Base-by-base conservation (phyloP, 2,329 filamentous ascomycete species). In the Calonectria honghensis region DNA sequence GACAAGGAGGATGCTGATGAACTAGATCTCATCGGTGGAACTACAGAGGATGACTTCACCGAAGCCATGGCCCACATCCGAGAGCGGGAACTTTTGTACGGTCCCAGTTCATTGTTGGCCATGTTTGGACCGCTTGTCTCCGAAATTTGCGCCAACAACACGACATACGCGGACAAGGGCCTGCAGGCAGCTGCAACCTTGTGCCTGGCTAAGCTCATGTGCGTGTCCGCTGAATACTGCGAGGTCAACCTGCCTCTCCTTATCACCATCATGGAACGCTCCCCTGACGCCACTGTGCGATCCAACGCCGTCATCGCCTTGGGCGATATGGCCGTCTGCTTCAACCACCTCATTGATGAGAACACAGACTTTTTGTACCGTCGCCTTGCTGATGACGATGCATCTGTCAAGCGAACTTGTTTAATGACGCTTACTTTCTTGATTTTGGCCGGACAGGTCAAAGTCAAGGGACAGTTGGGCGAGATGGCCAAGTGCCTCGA, bases 401-500 rank as follows among this genome's bases (percentile, higher is more conserved):
- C 92, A 29, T 96, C 94, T 3, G 97, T 99, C 75, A 99, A 98
- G 89, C 93, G 97, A 14, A 99, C 97, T 0, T 99, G 97, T 85
- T 90, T 99, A 29, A 99, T 98, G 97, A 99, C 97, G 1, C 87
- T 99, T 79, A 99, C 97, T 0, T 99, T 99, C 90, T 87, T 99
- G 72, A 99, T 99, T 80, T 87, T 99, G 57, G 97, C 97, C 0
- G 97, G 97, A 32, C 97, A 99, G 85, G 96, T 99, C 87, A 99
- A 99, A 89, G 97, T 99, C 85, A 99, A 99, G 89, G 97, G 97
- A 32, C 97, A 99, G 85, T 89, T 99, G 14, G 97, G 97, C 64
- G 96, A 98, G 87, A 99, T 99, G 97, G 97, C 97, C 72, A 99
- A 99, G 87, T 99, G 97, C 79, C 90, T 99, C 37, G 97, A 99